Conservation (phyloP, 139 green algal species). For the Raphidocelis subcapitata region DNA sequence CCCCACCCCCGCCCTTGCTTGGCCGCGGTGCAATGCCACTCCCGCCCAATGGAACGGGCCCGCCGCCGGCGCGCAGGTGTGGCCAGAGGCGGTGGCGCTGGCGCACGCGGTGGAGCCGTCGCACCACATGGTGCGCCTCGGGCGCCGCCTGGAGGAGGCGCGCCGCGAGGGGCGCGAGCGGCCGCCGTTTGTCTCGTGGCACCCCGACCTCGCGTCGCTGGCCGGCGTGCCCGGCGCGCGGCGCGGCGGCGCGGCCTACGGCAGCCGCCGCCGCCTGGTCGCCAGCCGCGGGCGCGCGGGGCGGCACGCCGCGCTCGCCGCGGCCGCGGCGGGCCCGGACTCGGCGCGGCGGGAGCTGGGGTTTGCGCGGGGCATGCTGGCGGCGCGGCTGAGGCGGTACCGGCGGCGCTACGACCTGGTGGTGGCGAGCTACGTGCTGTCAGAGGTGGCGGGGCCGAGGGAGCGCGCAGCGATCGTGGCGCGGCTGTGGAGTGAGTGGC, state of each 20-base stretch:
- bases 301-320: neutral
- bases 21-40: no score
- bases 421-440: slow-evolving; percentile 63
- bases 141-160: slow-evolving; percentile 34
- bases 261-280: neutral
- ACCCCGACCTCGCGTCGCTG: neutral
- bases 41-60: no score
- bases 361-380: no score
- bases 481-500: slow-evolving; percentile 23
- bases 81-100: slow-evolving; percentile 9
- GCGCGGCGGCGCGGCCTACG: neutral
- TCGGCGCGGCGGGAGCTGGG: no score
- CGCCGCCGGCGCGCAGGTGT: slow-evolving; percentile 34
- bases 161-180: neutral
- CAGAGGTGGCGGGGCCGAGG: slow-evolving; percentile 33
- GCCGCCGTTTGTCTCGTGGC: slow-evolving; percentile 7
- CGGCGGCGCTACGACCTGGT: slow-evolving; percentile 71
- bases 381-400: no score
- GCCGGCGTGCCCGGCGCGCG: no score
- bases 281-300: neutral
- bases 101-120: slow-evolving; percentile 61
- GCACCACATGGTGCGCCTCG: slow-evolving; percentile 55
- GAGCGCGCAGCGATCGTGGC: slow-evolving; percentile 1
- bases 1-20: no score
- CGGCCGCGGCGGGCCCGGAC: slow-evolving; percentile 8